A percentile compares a stretch with the other conserved stretches of the same genome.
Evolutionary conservation across 805 yeast genomes (phyloP).

Genomic region (Sugiyamaella chiloensis): DNA sequence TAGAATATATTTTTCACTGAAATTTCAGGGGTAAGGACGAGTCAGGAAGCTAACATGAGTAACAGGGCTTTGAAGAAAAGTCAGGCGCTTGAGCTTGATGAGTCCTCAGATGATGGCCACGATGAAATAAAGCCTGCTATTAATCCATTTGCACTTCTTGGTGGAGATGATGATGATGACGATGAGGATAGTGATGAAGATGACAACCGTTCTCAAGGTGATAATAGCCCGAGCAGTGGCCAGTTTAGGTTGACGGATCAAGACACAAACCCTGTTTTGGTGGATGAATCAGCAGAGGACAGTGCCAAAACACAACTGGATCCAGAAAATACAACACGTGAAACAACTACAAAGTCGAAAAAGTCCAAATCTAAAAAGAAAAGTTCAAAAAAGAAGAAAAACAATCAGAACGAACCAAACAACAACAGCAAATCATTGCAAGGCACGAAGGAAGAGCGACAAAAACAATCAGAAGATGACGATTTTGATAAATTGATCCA

Average conservation of each 20-base stretch:
- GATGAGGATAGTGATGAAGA: conserved; percentile 9
- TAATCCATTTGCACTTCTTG: conserved; percentile 30
- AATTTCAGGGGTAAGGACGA: conserved; percentile 1
- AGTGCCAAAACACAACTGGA: not conserved
- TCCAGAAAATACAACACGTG: not conserved
- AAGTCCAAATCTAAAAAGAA: conserved; percentile 13
- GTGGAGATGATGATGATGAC: conserved; percentile 23
- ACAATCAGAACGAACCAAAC: conserved; percentile 23
- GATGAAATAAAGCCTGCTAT: not conserved
- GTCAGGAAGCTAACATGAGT: conserved; percentile 29
- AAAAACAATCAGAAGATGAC: not conserved
- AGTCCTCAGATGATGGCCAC: not conserved
- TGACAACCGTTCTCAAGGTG: not conserved
- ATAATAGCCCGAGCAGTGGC: not conserved
- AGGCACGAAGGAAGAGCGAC: conserved; percentile 25
- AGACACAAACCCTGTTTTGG: not conserved
- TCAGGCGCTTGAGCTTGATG: not conserved
- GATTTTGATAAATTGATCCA: conserved; percentile 11
- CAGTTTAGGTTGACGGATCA: not conserved
- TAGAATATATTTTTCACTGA: too few species aligned
- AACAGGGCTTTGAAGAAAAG: conserved; percentile 36
- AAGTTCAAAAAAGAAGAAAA: conserved; percentile 28
- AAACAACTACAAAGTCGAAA: not conserved
- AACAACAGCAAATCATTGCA: conserved; percentile 21
- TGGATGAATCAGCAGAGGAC: not conserved